Percentiles rank a stretch among this genome's conserved stretches.
These are phyloP conservation scores for Aspergillus luchuensis DNA, from an alignment of 2,329 filamentous ascomycete genomes.

Conservation along the genomic window DNA sequence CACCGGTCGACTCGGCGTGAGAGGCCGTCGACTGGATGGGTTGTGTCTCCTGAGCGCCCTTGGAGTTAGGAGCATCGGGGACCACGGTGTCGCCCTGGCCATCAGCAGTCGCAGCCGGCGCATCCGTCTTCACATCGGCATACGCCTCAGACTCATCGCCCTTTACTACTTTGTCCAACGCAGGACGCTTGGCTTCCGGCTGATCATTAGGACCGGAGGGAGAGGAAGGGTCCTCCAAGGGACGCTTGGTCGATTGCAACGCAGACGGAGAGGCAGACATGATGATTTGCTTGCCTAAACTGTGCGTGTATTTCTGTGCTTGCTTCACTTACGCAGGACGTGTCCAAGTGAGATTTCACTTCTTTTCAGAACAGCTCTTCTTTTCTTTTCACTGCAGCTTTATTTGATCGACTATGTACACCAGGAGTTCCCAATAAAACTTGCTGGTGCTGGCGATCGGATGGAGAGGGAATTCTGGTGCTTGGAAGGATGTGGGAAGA, in stretches of 20 bases:
- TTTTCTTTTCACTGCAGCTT: conserved; percentile 59
- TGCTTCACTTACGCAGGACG: conserved; percentile 47
- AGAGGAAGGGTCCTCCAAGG: conserved; percentile 94
- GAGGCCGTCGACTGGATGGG: conserved; percentile 61
- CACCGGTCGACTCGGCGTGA: conserved; percentile 53
- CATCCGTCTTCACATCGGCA: conserved; percentile 29
- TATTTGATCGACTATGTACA: conserved; percentile 69
- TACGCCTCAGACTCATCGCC: conserved; percentile 52
- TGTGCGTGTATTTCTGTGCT: conserved; percentile 32
- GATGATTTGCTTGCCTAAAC: conserved; percentile 39
- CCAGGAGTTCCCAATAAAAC: conserved; percentile 88
- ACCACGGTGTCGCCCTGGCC: conserved; percentile 69
- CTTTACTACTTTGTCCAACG: conserved; percentile 87
- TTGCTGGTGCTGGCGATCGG: conserved; percentile 71
- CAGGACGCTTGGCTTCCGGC: conserved; percentile 94
- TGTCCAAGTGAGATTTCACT: conserved; percentile 40
- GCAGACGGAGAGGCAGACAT: conserved; percentile 70
- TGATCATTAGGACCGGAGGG: conserved; percentile 89
- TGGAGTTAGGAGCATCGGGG: conserved; percentile 62
- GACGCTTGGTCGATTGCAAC: conserved; percentile 70
- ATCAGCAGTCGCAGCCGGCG: conserved; percentile 23
- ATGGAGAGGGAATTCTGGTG: conserved; percentile 43
- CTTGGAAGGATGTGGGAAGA: conserved; percentile 32
- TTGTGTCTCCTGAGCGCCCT: conserved; percentile 56
- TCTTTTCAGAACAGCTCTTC: conserved; percentile 42